Evolutionary conservation across 2,329 filamentous ascomycete species (phyloP), one percentile per base, ranked within the genome.

Genomic region (Epichloe sibirici): DNA sequence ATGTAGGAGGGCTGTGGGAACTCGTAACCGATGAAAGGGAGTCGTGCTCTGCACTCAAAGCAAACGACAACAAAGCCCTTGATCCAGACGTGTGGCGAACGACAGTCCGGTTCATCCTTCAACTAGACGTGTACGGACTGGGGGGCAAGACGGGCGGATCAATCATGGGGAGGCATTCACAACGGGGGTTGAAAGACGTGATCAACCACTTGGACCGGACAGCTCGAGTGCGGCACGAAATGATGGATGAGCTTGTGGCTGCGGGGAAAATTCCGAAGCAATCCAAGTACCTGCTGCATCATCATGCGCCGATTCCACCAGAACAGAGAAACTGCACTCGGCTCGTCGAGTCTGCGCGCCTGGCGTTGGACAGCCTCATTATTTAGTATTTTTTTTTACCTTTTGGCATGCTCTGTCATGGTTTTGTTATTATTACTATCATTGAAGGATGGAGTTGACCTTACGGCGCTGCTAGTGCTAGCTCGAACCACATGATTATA

Each of bases 71-170:
- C 52, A 64, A 68, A 13, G 64, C 69, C 43, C 71, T 83, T 65
- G 69, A 75, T 31, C 78, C 80, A 0, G 64, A 69, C 4, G 63
- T 74, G 57, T 84, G 81, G 80, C 69, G 78, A 38, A 67, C 71
- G 7, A 71, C 71, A 2, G 71, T 82, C 42, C 71, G 79, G 13
- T 74, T 75, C 2, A 65, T 83, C 52, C 65, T 83, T 17, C 74
- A 73, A 53, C 58, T 77, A 12, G 80, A 83, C 58, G 73, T 83
- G 7, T 81, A 83, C 61, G 80, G 80, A 0, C 60, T 77, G 31
- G 59, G 63, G 63, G 58, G 60, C 23, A 49, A 55, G n/a, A 28
- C 31, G 7, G 55, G 55, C 8, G 45, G 47, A 4, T 49, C 53
- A 1, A 49, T 53, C 12, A 52, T 40, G 9, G 35, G 62, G 45